Evolutionary conservation across 1,139 yeast genomes (phyloP).

Genomic region (Suhomyces taliae): DNA sequence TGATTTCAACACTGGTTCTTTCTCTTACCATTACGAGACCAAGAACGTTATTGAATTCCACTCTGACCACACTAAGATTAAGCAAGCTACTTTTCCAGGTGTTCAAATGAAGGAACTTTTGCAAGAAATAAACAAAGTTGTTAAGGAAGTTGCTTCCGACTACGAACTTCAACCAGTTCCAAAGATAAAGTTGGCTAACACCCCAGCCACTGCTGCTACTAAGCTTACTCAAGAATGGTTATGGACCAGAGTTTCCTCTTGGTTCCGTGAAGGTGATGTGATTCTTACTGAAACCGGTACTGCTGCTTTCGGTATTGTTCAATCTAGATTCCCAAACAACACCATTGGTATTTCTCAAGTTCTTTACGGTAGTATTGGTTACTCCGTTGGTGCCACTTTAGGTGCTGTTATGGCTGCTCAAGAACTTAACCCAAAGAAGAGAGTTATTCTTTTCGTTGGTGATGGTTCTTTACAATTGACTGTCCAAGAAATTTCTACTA

Average conservation of each 20-base stretch:
- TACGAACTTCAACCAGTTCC: slow-evolving; percentile 53
- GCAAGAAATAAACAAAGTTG: slow-evolving; percentile 42
- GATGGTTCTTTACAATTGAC: slow-evolving; percentile 90
- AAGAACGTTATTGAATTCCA: slow-evolving; percentile 84
- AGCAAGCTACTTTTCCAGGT: slow-evolving; percentile 73
- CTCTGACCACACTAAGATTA: slow-evolving; percentile 80
- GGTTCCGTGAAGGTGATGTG: slow-evolving; percentile 39
- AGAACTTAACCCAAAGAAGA: slow-evolving; percentile 64
- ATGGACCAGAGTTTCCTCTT: slow-evolving; percentile 34
- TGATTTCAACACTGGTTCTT: slow-evolving; percentile 88
- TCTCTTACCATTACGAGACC: slow-evolving; percentile 78
- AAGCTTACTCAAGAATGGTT: slow-evolving; percentile 35
- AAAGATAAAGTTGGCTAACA: slow-evolving; percentile 33
- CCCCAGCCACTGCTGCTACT: slow-evolving; percentile 21
- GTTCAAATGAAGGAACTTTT: slow-evolving; percentile 75
- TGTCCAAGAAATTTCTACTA: slow-evolving; percentile 82
- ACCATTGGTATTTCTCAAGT: slow-evolving; percentile 42
- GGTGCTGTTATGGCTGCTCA: slow-evolving; percentile 44
- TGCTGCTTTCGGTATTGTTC: slow-evolving; percentile 43
- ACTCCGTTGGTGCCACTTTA: slow-evolving; percentile 32
- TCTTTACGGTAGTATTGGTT: slow-evolving; percentile 35
- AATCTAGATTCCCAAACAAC: slow-evolving; percentile 35
- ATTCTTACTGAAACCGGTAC: slow-evolving; percentile 43
- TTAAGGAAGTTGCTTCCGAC: slow-evolving; percentile 33
- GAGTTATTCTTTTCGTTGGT: slow-evolving; percentile 83